Conservation (phyloP, 2,329 filamentous ascomycete species). For the Berkeleyomyces rouxiae region DNA sequence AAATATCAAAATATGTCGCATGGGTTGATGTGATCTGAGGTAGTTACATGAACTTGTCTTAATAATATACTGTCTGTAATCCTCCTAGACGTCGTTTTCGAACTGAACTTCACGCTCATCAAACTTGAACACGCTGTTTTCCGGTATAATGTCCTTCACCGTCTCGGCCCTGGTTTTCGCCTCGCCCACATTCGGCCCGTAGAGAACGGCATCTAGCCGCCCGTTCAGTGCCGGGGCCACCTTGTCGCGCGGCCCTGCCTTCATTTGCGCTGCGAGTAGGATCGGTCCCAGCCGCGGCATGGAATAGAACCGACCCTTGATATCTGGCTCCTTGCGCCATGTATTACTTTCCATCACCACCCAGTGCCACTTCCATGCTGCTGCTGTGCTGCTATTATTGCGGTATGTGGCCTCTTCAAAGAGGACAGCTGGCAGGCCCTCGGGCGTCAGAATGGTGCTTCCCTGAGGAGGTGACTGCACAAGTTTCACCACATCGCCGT, state of each 20-base stretch:
- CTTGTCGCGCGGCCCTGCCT: constrained; percentile 20
- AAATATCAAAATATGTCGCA: no score
- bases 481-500: constrained; percentile 24
- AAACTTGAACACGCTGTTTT: constrained; percentile 5
- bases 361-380: constrained; percentile 22
- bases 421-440: constrained; percentile 27
- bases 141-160: constrained; percentile 26
- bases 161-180: constrained; percentile 27
- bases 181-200: constrained; percentile 25
- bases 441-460: constrained; percentile 14
- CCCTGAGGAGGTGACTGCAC: constrained; percentile 17
- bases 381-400: constrained; percentile 20
- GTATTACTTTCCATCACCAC: constrained; percentile 28
- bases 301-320: constrained; percentile 42
- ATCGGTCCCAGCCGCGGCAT: constrained; percentile 36
- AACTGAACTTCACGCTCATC: constrained; percentile 10
- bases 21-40: no score
- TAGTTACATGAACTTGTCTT: no score
- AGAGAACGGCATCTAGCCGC: constrained; percentile 25
- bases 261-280: constrained; percentile 26
- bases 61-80: no score
- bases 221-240: constrained; percentile 32
- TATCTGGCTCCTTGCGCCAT: constrained; percentile 29
- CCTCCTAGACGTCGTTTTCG: constrained; percentile 5
- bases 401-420: constrained; percentile 27